Base-by-base conservation (phyloP, 208 protist genomes). In the Borovskyia barvae region DNA sequence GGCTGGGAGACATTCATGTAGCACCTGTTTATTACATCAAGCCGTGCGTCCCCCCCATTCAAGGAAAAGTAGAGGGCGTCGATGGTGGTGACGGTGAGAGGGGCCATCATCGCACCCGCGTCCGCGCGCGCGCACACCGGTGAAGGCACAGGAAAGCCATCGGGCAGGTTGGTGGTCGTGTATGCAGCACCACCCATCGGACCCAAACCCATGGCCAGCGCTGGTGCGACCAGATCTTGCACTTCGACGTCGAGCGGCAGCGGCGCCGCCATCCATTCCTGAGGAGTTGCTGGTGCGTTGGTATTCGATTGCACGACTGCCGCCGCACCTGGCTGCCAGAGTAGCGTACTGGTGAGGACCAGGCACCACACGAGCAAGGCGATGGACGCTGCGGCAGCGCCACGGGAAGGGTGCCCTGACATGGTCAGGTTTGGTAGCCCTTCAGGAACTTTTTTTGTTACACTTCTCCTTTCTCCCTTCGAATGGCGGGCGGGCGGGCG, bases 1-100 rank as follows among this genome's bases (percentile, higher is more conserved):
- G n/a, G 0, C 35, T 37, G 42, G 6, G 50, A 7, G 26, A 36
- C 32, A 51, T 55, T 28, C 11, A 73, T 17, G 58, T 66, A 66
- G 52, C 66, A 73, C 14, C 32, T 25, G 35, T 73, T 41, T 17
- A 55, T 40, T 30, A 54, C 53, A 9, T 73, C 66, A 43, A 73
- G 17, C n/a, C 43, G 28, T 17, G 30, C 47, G 19, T 30, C 28
- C 5, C 25, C 30, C 20, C 20, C 29, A 6, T 28, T 26, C 1
- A 62, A n/a, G 24, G 20, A 32, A 48, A 29, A 14, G n/a, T 49
- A 70, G 25, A 70, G 63, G 11, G 20, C 54, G 14, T 70, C 54
- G 15, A 62, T 4, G 3, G 48, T 52, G 0, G 63, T 56, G 19
- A 57, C 46, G 5, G 63, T 54, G 30, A 53, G 32, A 4, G 63